Conservation (phyloP, 169 alveolate genomes). For the Cryptosporidium tyzzeri region DNA sequence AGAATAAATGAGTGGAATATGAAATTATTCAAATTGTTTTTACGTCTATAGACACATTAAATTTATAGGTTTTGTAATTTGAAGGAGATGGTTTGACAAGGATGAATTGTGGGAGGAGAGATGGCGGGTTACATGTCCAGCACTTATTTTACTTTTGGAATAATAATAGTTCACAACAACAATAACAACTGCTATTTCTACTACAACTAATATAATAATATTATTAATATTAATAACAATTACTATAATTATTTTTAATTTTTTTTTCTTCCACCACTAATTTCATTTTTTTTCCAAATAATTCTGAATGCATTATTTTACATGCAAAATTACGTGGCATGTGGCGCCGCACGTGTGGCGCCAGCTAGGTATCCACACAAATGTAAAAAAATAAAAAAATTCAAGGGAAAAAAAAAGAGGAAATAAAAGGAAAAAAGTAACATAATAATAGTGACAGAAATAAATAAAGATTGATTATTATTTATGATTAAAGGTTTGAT, state of each 20-base stretch:
- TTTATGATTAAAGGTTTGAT: neutral
- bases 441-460: neutral
- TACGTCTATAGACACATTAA: no score
- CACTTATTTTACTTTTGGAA: neutral
- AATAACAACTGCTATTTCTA: neutral
- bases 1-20: no score
- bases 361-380: constrained; percentile 62
- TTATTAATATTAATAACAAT: neutral
- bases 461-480: neutral
- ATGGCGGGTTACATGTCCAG: neutral
- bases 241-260: neutral
- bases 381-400: constrained; percentile 8
- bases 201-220: neutral
- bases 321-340: constrained; percentile 23
- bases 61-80: no score
- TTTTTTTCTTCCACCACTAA: neutral
- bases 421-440: neutral
- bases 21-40: no score
- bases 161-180: neutral
- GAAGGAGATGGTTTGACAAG: no score
- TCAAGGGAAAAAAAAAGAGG: neutral
- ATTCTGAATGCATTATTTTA: neutral
- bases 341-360: constrained; percentile 33
- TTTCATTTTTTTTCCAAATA: neutral
- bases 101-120: no score